A percentile compares a stretch with the other conserved stretches of the same genome.
phyloP scores from a whole-genome alignment of 208 protist species.

The Leishmania braziliensis region DNA sequence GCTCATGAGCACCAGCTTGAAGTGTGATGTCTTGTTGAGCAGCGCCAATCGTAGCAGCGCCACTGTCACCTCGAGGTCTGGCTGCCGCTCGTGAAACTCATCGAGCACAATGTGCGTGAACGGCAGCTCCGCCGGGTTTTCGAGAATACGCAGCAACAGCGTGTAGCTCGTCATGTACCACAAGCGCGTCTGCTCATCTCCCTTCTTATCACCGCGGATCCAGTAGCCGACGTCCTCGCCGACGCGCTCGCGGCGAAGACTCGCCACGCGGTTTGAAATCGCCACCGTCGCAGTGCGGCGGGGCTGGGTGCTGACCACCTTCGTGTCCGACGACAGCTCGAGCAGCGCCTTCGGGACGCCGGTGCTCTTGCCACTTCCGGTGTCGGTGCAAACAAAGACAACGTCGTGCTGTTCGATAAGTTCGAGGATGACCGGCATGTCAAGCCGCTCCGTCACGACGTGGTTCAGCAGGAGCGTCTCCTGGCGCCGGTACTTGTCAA shows the following conservation, averaged over 20 bases:
- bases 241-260: constrained; percentile 56
- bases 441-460: constrained; percentile 68
- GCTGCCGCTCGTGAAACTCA: constrained; percentile 95
- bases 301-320: constrained; percentile 54
- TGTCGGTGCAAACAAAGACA: constrained; percentile 88
- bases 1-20: constrained; percentile 91
- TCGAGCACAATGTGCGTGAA: constrained; percentile 94
- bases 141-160: constrained; percentile 75
- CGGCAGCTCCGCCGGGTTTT: constrained; percentile 48
- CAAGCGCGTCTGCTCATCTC: constrained; percentile 76
- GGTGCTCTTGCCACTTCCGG: constrained; percentile 88
- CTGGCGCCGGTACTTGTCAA: constrained; percentile 56
- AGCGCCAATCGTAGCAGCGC: constrained; percentile 85
- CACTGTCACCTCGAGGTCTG: constrained; percentile 93
- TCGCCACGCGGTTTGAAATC: constrained; percentile 72
- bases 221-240: constrained; percentile 85
- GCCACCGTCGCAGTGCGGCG: constrained; percentile 54
- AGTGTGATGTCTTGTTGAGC: constrained; percentile 37
- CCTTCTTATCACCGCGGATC: constrained; percentile 84
- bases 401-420: constrained; percentile 86
- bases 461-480: constrained; percentile 46
- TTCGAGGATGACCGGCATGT: constrained; percentile 80
- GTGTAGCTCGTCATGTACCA: constrained; percentile 93
- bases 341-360: constrained; percentile 82
- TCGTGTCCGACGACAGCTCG: constrained; percentile 41